Base-by-base conservation (phyloP, 768 basidiomycete species). In the Exidia glandulosa region DNA sequence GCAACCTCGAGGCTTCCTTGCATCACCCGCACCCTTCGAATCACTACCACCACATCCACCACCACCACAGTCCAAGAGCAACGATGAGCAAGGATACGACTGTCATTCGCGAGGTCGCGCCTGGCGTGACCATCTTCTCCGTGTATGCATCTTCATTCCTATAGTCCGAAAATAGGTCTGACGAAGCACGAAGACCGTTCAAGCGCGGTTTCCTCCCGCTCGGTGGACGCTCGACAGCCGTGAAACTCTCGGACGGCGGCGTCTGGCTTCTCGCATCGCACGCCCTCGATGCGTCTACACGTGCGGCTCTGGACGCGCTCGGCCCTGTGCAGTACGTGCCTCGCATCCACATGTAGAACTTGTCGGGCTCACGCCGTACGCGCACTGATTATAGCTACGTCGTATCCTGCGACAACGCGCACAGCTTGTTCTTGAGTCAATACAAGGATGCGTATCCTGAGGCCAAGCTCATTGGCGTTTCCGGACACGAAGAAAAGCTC, bases 141-240 rank as follows among this genome's bases (percentile, higher is more conserved):
- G 36, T 37, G 36, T 37, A 19, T 19, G 36, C 36, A 9, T 37
- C 10, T 37, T 37, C 36, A 9, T 19, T 37, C 10, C 36, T 10
- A 10, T 19, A 19, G 10, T 37, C 36, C 19, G 9, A 37, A 9
- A 37, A 10, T 19, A 9, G 19, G 36, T 37, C 19, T 19, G 9
- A 10, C 36, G 36, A 9, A 19, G 9, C 36, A 10, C 19, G 36
- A 6, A 62, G 61, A 30, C 61, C 61, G 27, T 62, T 62, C 58
- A 58, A 58, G 29, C 37, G 57, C 25, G 71, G 71, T 16, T 13
- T 72, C 45, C 45, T 76, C 0, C 72, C 76, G 30, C 67, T 77
- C 34, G 77, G 77, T 3, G 75, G 75, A 3, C 64, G 76, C 50
- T 63, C 70, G 19, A 77, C 75, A 0, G 77, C 75, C 2, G 69